Percentiles rank a stretch among this genome's conserved stretches.
Conservation (phyloP, 495 filamentous ascomycete species). For the Penicillium goetzii region DNA sequence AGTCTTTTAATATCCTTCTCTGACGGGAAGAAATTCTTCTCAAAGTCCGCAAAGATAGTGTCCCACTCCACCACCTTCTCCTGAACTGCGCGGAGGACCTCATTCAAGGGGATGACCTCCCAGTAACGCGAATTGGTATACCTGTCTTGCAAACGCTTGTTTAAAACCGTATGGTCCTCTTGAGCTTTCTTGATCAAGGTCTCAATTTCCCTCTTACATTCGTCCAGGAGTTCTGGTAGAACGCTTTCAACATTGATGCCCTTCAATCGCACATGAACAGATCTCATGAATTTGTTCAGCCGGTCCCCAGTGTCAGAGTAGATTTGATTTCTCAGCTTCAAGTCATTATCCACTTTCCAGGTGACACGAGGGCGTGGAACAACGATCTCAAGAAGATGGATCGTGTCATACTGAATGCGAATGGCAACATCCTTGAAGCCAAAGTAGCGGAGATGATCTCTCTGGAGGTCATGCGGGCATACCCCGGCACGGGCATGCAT, state of each 20-base stretch:
- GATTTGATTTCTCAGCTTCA: slow-evolving; percentile 90
- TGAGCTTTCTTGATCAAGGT: slow-evolving; percentile 70
- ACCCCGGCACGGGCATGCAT: slow-evolving; percentile 76
- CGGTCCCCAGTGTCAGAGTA: slow-evolving; percentile 77
- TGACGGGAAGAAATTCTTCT: slow-evolving; percentile 90
- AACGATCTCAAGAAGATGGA: slow-evolving; percentile 92
- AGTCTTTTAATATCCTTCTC: slow-evolving; percentile 96
- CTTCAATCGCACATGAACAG: slow-evolving; percentile 79
- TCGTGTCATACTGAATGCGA: slow-evolving; percentile 87
- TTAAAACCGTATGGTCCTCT: slow-evolving; percentile 74
- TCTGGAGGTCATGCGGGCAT: slow-evolving; percentile 93
- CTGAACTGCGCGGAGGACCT: slow-evolving; percentile 82
- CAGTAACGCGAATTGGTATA: slow-evolving; percentile 95
- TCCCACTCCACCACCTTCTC: slow-evolving; percentile 97
- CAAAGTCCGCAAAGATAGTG: slow-evolving; percentile 82
- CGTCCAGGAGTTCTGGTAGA: slow-evolving; percentile 78
- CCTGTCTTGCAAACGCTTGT: slow-evolving; percentile 79
- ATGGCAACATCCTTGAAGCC: slow-evolving; percentile 84
- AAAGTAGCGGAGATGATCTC: slow-evolving; percentile 90
- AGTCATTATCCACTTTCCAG: slow-evolving; percentile 95
- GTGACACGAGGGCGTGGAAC: slow-evolving; percentile 88
- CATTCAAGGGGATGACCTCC: slow-evolving; percentile 91
- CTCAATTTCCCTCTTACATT: slow-evolving; percentile 81
- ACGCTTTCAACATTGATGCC: slow-evolving; percentile 91
- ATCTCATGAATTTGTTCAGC: slow-evolving; percentile 81